Evolutionary conservation across 805 yeast species (phyloP).

Genomic region (Ogataea henricii): DNA sequence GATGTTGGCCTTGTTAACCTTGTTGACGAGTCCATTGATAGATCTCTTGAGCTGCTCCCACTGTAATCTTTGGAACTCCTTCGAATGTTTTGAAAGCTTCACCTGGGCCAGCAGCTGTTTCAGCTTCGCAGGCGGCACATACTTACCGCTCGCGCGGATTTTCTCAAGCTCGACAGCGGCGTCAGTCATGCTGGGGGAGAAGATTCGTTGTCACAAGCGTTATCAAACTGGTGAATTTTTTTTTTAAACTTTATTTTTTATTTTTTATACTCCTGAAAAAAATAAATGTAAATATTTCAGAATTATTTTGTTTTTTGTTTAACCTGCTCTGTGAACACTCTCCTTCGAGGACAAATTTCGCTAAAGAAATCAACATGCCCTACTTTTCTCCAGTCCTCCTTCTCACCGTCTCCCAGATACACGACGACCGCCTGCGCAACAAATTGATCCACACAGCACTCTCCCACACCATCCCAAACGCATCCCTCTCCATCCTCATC

Average conservation of each 20-base stretch:
- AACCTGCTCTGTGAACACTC: too few relatives aligned
- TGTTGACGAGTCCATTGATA: conserved; percentile 51
- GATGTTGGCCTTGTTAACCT: conserved; percentile 48
- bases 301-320: too few relatives aligned
- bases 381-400: neutral
- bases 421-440: conserved; percentile 1
- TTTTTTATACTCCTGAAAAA: neutral
- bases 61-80: conserved; percentile 49
- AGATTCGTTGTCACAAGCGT: neutral
- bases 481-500: conserved; percentile 15
- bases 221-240: conserved; percentile 1
- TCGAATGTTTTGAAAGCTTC: conserved; percentile 21
- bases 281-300: too few relatives aligned
- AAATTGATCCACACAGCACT: conserved; percentile 5
- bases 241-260: neutral
- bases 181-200: conserved; percentile 15
- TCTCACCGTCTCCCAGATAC: neutral
- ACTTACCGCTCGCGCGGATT: conserved; percentile 46
- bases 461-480: neutral
- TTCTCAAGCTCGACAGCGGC: conserved; percentile 39
- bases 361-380: neutral
- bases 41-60: conserved; percentile 58
- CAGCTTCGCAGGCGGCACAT: conserved; percentile 57
- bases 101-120: conserved; percentile 40
- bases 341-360: too few relatives aligned